Evolutionary conservation across 768 basidiomycete species (phyloP), one percentile per base, ranked within the genome.

Genomic region (Hirschioporus abietinus): DNA sequence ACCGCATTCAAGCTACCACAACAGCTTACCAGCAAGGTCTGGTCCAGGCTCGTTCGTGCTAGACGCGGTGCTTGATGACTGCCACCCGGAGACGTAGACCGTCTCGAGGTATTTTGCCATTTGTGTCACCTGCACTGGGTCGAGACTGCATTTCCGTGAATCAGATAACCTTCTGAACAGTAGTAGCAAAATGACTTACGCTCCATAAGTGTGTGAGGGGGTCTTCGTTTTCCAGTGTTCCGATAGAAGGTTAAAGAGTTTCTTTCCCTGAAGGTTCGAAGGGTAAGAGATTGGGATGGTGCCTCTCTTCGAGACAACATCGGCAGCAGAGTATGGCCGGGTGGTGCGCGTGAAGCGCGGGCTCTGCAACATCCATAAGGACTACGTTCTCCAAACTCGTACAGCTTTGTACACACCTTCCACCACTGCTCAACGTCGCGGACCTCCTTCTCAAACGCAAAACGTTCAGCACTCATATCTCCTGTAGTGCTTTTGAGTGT

Each of bases 61-160:
- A 0, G 92, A 91, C 1, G 97, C 97, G 1, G 96, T 99, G 73
- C 92, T 94, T 23, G 93, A 95, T 20, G 90, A 94, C 73, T 93
- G 92, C 92, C 92, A 94, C 4, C 97, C 97, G 8, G 97, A 99
- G 66, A 99, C 93, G 75, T 99, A 99, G 71, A 99, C 92, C 1
- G 96, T 98, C 79, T 99, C 97, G 71, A 99, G 90, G 77, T 98
- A 93, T 76, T 92, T 93, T 26, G 96, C 96, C 97, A 99, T 99
- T 79, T 99, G 97, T 0, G 96, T 98, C 63, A 98, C 86, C 78
- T 99, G 97, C 7, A 99, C 95, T 0, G 96, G 93, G 76, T 99
- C 97, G 70, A 99, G 89, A 24, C 96, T 98, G 71, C n/a, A 65
- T 6, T n/a, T 58, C 63, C 61, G 34, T 15, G 35, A 60, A 26